These are phyloP conservation scores for Alternaria hordeiaustralica DNA, from an alignment of 2,329 filamentous ascomycete species.

Conservation along the genomic window DNA sequence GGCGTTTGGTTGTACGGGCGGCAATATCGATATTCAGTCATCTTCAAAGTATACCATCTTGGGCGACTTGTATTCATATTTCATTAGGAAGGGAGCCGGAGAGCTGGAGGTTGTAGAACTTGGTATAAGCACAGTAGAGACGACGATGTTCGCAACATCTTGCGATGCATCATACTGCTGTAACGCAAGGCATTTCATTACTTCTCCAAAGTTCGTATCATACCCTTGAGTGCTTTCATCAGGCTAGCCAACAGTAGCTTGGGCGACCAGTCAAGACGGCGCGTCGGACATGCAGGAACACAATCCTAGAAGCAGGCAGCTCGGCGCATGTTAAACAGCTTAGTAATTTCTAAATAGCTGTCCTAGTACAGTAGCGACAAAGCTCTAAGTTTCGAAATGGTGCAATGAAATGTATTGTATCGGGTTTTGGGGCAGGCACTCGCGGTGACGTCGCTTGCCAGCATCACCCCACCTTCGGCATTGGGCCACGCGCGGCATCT, in stretches of 20 bases:
- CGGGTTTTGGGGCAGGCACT: neutral
- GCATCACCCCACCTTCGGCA: slow-evolving; percentile 13
- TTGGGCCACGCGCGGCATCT: neutral
- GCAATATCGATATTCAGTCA: neutral
- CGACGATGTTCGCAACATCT: neutral
- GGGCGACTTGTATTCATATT: neutral
- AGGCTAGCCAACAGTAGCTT: neutral
- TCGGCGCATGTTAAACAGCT: neutral
- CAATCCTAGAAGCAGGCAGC: neutral
- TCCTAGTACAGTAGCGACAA: neutral
- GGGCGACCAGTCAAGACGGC: neutral
- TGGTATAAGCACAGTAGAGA: neutral
- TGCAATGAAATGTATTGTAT: neutral
- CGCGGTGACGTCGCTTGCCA: slow-evolving; percentile 5
- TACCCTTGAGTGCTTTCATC: neutral
- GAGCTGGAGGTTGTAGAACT: neutral
- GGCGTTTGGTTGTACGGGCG: neutral
- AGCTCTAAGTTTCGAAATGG: neutral
- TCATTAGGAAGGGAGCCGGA: neutral
- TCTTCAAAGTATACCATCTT: neutral
- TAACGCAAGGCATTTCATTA: neutral
- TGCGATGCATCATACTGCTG: neutral
- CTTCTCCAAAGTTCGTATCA: neutral
- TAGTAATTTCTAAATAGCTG: too few relatives aligned
- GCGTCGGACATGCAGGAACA: neutral